phyloP scores from a whole-genome alignment of 345 rosid genomes.

The Eutrema japonicum region DNA sequence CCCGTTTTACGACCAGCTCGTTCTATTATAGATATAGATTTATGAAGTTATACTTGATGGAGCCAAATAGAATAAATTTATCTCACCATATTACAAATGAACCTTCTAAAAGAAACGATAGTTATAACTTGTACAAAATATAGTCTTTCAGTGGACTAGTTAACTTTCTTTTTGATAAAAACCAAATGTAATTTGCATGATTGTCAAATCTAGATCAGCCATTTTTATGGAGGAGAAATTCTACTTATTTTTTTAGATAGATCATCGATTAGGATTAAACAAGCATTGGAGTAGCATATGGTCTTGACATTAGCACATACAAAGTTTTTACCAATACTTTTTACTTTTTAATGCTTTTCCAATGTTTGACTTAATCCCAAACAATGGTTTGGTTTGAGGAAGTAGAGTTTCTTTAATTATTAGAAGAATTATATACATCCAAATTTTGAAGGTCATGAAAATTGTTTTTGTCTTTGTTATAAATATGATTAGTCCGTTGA shows the following conservation, averaged over 20 bases:
- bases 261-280: background rate
- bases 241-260: background rate
- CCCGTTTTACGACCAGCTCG: background rate
- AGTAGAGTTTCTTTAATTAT: background rate
- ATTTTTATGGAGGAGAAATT: background rate
- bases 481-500: too few species aligned
- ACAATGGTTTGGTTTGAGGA: background rate
- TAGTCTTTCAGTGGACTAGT: background rate
- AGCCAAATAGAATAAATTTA: background rate
- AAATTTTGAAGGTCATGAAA: slow-evolving; percentile 10
- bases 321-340: background rate
- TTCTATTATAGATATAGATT: too few species aligned
- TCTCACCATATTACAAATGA: background rate
- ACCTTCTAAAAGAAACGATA: background rate
- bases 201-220: background rate
- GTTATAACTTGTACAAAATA: background rate
- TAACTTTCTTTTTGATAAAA: background rate
- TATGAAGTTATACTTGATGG: background rate
- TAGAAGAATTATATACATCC: background rate
- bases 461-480: background rate
- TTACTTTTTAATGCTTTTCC: background rate
- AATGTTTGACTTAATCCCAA: background rate
- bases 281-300: background rate
- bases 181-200: background rate
- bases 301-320: background rate